A percentile compares a stretch with the other conserved stretches of the same genome.
These are phyloP conservation scores for Wickerhamiella brachini DNA, from an alignment of 805 yeast species.

Conservation along the genomic window DNA sequence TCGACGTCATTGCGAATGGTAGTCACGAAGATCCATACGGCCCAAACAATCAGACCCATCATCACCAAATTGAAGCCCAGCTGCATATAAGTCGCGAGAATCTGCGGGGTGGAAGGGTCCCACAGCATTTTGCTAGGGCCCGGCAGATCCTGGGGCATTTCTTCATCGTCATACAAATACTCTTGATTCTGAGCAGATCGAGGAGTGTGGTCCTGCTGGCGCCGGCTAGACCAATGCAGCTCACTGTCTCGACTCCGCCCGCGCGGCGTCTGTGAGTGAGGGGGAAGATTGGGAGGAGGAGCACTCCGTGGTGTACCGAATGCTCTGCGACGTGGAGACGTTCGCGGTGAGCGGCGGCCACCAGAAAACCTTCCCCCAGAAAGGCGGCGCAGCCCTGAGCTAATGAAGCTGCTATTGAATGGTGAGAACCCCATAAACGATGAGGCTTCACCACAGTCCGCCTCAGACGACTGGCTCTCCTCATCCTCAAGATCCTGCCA, in stretches of 20 bases:
- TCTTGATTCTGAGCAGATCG: neutral
- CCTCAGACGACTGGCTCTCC: neutral
- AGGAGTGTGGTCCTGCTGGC: neutral
- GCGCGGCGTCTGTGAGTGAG: neutral
- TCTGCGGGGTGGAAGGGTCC: slow-evolving; percentile 32
- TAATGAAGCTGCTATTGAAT: neutral
- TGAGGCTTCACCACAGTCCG: neutral
- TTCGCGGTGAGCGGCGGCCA: neutral
- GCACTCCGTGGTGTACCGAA: neutral
- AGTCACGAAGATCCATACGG: slow-evolving; percentile 36
- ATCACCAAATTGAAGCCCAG: slow-evolving; percentile 43
- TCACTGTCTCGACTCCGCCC: neutral
- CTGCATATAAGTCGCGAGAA: slow-evolving; percentile 50
- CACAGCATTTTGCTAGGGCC: neutral
- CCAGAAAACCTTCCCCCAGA: neutral
- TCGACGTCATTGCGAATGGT: slow-evolving; percentile 59
- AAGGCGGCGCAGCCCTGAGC: neutral
- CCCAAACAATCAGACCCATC: slow-evolving; percentile 36
- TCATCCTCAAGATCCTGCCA: slow-evolving; percentile 1
- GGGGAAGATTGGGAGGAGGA: neutral
- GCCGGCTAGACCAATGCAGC: neutral
- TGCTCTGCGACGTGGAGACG: neutral
- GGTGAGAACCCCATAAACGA: slow-evolving; percentile 1
- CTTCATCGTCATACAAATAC: neutral
- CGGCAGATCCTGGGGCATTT: neutral